Conservation (phyloP, 1,139 yeast genomes). For the Sugiyamaella novakii region DNA sequence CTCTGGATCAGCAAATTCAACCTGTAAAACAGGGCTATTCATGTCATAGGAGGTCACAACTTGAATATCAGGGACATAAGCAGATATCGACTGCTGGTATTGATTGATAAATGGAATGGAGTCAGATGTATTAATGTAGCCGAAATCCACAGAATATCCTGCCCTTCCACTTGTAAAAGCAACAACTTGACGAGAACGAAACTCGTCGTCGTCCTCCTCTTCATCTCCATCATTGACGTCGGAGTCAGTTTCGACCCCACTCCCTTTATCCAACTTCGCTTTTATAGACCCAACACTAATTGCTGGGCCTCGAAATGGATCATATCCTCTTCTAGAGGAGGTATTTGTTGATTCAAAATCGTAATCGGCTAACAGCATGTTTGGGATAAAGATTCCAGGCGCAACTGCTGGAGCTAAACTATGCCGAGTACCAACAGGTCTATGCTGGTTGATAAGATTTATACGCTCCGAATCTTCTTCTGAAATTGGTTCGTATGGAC, state of each 20-base stretch:
- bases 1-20: conserved; percentile 27
- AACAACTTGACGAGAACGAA: background rate
- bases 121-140: background rate
- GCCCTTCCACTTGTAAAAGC: conserved; percentile 16
- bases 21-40: conserved; percentile 25
- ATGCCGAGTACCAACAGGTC: conserved; percentile 10
- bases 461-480: background rate
- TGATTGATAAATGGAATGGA: conserved; percentile 13
- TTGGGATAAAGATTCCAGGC: conserved; percentile 23
- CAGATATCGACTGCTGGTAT: conserved; percentile 10
- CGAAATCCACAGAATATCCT: conserved; percentile 5
- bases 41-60: conserved; percentile 19
- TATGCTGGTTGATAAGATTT: conserved; percentile 2
- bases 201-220: conserved; percentile 3
- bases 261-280: background rate
- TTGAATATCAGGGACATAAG: conserved; percentile 3
- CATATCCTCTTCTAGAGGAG: conserved; percentile 21
- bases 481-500: background rate
- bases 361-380: conserved; percentile 18
- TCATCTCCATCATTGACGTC: conserved; percentile 13
- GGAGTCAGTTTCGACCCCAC: background rate
- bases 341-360: conserved; percentile 25
- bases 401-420: conserved; percentile 11
- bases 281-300: conserved; percentile 24
- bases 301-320: conserved; percentile 29